Conservation (phyloP, 345 rosid species). For the Firmiana major region DNA sequence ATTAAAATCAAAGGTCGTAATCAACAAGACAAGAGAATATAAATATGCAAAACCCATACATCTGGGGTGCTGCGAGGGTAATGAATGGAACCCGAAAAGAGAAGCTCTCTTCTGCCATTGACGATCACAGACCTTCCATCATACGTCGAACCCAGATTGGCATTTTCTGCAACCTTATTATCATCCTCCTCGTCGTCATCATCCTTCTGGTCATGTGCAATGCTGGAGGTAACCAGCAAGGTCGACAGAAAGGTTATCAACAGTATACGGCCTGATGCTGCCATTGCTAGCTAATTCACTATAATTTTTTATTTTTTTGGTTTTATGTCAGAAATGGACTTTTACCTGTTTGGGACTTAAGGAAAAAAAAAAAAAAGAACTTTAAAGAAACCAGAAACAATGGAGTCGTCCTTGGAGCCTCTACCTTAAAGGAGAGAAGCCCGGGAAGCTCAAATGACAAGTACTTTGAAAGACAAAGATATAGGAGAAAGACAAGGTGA, state of each 20-base stretch:
- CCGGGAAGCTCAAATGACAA: slow-evolving; percentile 6
- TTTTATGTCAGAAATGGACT: neutral
- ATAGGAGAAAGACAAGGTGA: slow-evolving; percentile 13
- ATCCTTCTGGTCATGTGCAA: neutral
- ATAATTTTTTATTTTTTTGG: neutral
- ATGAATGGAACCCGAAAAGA: slow-evolving; percentile 71
- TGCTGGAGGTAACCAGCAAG: slow-evolving; percentile 16
- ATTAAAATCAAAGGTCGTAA: neutral
- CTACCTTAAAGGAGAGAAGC: slow-evolving; percentile 18
- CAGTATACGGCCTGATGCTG: neutral
- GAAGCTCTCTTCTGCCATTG: slow-evolving; percentile 54
- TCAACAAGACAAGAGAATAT: too few relatives aligned
- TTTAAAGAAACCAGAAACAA: neutral
- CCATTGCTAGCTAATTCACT: neutral
- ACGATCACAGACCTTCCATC: slow-evolving; percentile 53
- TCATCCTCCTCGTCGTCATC: neutral
- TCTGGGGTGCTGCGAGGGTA: slow-evolving; percentile 67
- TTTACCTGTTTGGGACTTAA: neutral
- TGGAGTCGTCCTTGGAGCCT: slow-evolving; percentile 7
- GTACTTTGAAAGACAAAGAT: neutral
- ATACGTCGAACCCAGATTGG: slow-evolving; percentile 28
- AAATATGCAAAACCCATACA: slow-evolving; percentile 18
- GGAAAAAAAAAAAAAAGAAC: too few relatives aligned
- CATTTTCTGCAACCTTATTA: neutral
- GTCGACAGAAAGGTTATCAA: slow-evolving; percentile 10